Conservation (phyloP, 139 green algal species). For the Chlamydomonas sp. region DNA sequence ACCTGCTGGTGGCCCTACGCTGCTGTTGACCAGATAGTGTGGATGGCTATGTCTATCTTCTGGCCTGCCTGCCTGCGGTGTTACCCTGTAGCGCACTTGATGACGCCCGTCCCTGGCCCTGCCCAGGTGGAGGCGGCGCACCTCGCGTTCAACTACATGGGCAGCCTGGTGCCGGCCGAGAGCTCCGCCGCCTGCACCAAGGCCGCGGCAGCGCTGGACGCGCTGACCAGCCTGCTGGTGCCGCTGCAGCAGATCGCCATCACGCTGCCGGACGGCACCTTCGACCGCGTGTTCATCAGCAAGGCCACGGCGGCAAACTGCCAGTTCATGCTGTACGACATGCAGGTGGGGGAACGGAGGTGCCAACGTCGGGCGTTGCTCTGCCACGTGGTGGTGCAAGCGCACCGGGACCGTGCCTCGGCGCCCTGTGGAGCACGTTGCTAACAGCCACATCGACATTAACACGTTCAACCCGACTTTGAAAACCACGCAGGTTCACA, state of each 20-base stretch:
- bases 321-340: conserved; percentile 42
- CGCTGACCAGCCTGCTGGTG: conserved; percentile 33
- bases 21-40: too few species aligned
- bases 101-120: background rate
- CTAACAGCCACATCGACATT: too few species aligned
- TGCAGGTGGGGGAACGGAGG: conserved; percentile 8
- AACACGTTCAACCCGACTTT: background rate
- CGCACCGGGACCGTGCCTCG: too few species aligned
- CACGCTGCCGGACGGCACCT: background rate
- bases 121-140: conserved; percentile 16
- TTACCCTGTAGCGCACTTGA: background rate
- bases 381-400: background rate
- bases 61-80: background rate
- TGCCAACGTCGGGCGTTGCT: background rate
- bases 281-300: conserved; percentile 1
- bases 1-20: too few species aligned
- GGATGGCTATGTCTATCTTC: too few species aligned
- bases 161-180: conserved; percentile 1
- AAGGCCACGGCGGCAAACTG: conserved; percentile 32
- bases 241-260: conserved; percentile 21
- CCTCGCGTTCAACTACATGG: conserved; percentile 37
- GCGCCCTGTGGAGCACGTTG: too few species aligned
- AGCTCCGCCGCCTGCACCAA: background rate
- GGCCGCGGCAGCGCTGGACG: background rate
- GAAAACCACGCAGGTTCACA: conserved; percentile 11